Evolutionary conservation across 1,139 yeast genomes (phyloP).

Genomic region (Saccharomyces hybrid): DNA sequence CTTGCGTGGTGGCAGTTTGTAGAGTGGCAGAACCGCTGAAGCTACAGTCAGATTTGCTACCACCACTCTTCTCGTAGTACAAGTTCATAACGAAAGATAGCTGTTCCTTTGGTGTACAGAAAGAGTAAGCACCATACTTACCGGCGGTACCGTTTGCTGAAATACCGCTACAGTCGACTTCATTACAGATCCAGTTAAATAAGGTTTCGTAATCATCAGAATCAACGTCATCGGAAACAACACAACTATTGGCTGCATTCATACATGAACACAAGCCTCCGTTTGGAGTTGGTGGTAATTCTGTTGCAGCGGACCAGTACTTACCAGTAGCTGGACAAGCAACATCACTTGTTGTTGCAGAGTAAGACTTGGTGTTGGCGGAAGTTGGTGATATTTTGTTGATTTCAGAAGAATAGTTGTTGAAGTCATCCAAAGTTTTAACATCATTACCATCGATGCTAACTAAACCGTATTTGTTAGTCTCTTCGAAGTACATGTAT

Average conservation of each 20-base stretch:
- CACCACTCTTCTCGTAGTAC: conserved; percentile 50
- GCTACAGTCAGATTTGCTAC: conserved; percentile 48
- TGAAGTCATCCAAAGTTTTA: conserved; percentile 54
- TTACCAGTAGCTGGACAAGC: conserved; percentile 47
- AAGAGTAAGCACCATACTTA: conserved; percentile 57
- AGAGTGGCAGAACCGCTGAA: conserved; percentile 59
- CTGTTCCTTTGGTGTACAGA: conserved; percentile 56
- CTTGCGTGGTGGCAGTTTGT: conserved; percentile 44
- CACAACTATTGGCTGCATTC: conserved; percentile 45
- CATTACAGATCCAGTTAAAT: conserved; percentile 50
- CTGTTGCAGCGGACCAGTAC: conserved; percentile 56
- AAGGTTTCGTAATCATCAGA: conserved; percentile 48
- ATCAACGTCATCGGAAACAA: conserved; percentile 44
- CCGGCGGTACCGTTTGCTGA: conserved; percentile 53
- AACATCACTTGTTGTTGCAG: conserved; percentile 40
- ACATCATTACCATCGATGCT: conserved; percentile 45
- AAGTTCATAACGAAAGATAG: conserved; percentile 56
- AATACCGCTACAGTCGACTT: conserved; percentile 48
- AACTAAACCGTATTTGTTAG: conserved; percentile 69
- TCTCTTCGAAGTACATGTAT: conserved; percentile 74
- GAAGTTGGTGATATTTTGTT: conserved; percentile 52
- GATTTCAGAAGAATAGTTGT: conserved; percentile 45
- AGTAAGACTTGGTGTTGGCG: conserved; percentile 44
- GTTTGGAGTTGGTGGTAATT: conserved; percentile 72
- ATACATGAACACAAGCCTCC: conserved; percentile 55